These are phyloP conservation scores for Candida nonsorbophila DNA, from an alignment of 805 yeast species.

Conservation along the genomic window DNA sequence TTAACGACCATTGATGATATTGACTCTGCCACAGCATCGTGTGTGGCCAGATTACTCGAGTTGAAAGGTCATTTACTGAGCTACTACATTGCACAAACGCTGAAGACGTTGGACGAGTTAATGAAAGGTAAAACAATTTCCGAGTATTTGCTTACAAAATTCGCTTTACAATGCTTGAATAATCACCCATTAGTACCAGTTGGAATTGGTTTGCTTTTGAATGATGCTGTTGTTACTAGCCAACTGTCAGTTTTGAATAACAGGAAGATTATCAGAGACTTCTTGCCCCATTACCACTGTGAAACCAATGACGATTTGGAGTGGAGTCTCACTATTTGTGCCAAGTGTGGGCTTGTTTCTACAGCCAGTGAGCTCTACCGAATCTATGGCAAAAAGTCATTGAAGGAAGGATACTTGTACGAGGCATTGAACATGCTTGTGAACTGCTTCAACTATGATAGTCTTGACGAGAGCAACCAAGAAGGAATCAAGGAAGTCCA, in stretches of 20 bases:
- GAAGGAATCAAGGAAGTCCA: slow-evolving; percentile 41
- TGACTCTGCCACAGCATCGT: slow-evolving; percentile 61
- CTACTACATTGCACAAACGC: slow-evolving; percentile 20
- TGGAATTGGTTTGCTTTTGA: slow-evolving; percentile 58
- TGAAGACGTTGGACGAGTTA: slow-evolving; percentile 5
- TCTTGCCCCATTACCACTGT: slow-evolving; percentile 56
- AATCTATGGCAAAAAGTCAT: slow-evolving; percentile 41
- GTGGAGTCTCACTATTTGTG: slow-evolving; percentile 72
- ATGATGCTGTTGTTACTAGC: slow-evolving; percentile 38
- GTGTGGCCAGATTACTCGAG: slow-evolving; percentile 56
- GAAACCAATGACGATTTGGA: slow-evolving; percentile 71
- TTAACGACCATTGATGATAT: slow-evolving; percentile 54
- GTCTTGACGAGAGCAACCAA: slow-evolving; percentile 10
- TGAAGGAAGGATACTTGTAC: slow-evolving; percentile 49
- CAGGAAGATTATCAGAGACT: slow-evolving; percentile 43
- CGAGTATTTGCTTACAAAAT: slow-evolving; percentile 50
- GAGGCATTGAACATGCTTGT: slow-evolving; percentile 65
- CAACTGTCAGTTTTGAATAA: slow-evolving; percentile 28
- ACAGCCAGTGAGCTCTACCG: slow-evolving; percentile 54
- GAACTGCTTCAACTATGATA: slow-evolving; percentile 49
- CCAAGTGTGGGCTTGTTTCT: slow-evolving; percentile 54
- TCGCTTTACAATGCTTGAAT: slow-evolving; percentile 50
- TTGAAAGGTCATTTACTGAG: slow-evolving; percentile 52
- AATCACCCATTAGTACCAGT: slow-evolving; percentile 55
- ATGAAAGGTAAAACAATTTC: slow-evolving; percentile 35